Evolutionary conservation across 176 grass and related monocot genomes (phyloP).

Genomic region (Oryza meyeriana): DNA sequence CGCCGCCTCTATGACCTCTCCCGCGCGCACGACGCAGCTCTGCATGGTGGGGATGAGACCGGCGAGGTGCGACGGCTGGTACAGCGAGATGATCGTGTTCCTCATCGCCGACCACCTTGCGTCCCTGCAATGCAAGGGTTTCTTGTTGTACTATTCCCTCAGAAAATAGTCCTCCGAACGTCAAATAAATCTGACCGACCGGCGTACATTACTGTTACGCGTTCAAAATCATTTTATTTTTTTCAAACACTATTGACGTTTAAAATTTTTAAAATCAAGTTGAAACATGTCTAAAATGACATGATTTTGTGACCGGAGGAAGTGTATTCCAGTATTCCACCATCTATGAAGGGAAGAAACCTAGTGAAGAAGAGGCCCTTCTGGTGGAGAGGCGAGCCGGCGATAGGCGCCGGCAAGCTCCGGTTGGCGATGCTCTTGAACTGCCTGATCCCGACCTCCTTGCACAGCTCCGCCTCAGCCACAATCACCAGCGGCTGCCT

Average conservation of each 20-base stretch:
- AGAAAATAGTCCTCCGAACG: no score
- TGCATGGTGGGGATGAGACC: conserved; percentile 77
- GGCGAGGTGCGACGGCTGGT: conserved; percentile 74
- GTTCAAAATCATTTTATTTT: no score
- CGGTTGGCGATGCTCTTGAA: conserved; percentile 75
- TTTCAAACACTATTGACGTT: no score
- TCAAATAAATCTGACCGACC: no score
- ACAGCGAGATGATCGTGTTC: conserved; percentile 75
- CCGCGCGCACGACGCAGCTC: conserved; percentile 44
- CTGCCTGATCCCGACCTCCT: conserved; percentile 61
- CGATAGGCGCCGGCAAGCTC: conserved; percentile 62
- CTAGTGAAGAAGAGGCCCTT: conserved; percentile 72
- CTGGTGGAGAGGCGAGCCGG: conserved; percentile 53
- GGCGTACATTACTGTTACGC: no score
- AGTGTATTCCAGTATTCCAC: no score
- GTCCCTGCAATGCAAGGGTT: conserved; percentile 31
- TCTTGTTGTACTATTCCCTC: not conserved
- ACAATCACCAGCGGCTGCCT: conserved; percentile 79
- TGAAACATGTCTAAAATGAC: no score
- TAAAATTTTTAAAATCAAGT: no score
- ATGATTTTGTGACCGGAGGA: no score
- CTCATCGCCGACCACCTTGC: conserved; percentile 68
- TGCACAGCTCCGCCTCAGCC: conserved; percentile 66
- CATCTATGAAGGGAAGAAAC: not conserved
- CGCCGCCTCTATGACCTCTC: conserved; percentile 12